Percentiles rank a stretch among this genome's conserved stretches.
phyloP scores from a whole-genome alignment of 768 basidiomycete genomes.

The Paxillus involutus region DNA sequence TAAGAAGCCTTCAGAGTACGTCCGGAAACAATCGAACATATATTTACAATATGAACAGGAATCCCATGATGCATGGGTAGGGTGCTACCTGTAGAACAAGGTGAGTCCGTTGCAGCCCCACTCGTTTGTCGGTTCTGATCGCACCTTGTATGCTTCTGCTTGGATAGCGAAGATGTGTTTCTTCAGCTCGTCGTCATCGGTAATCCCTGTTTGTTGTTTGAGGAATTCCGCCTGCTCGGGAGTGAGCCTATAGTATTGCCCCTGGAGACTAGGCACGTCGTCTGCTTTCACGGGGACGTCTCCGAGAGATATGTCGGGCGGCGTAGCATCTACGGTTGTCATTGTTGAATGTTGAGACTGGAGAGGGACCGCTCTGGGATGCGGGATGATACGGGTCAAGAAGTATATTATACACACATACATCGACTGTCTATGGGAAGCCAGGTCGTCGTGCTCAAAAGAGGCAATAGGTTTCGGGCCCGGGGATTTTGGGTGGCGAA shows the following conservation, averaged over 20 bases:
- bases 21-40: neutral
- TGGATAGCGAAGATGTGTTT: constrained; percentile 27
- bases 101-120: neutral
- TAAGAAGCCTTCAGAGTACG: neutral
- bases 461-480: too few species aligned
- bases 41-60: constrained; percentile 17
- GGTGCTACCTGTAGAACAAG: constrained; percentile 11
- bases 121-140: neutral
- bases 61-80: constrained; percentile 26
- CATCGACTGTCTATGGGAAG: too few species aligned
- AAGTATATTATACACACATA: too few species aligned
- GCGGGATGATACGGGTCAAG: too few species aligned
- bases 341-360: too few species aligned
- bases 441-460: too few species aligned
- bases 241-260: constrained; percentile 2
- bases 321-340: neutral
- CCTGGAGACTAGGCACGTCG: neutral
- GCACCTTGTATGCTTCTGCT: constrained; percentile 24
- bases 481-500: too few species aligned
- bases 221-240: constrained; percentile 18
- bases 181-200: constrained; percentile 24
- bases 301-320: neutral
- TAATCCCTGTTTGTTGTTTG: constrained; percentile 23
- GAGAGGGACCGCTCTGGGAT: too few species aligned
- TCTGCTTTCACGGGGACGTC: neutral